Base-by-base conservation (phyloP, 176 grass and related monocot genomes). In the Aechmea fasciata region DNA sequence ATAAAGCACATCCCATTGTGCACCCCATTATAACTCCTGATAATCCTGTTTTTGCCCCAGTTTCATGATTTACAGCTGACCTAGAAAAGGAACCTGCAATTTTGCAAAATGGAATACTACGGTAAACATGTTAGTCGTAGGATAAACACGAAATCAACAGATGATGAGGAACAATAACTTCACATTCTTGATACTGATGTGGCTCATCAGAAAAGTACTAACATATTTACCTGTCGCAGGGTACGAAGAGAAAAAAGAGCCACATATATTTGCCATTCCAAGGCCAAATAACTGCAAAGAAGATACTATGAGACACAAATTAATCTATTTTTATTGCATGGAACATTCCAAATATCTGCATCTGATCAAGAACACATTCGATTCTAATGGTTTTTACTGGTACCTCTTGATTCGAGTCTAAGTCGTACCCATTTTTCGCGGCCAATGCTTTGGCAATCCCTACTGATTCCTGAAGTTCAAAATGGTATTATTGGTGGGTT, bases 61-160 rank as follows among this genome's bases (percentile, higher is more conserved):
- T 77, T 53, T 77, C 75, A 77, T 77, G 52, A 69, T 77, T 77
- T 25, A 77, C 75, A 69, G 75, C 75, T 69, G 75, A 77, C 48
- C 75, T 77, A 28, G 75, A 77, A 77, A 77, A 77, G 67, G 75
- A 77, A 11, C 75, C 75, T 77, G 51, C 66, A 77, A 41, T 41
- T 25, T 69, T 41, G 66, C 55, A 61, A 19, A 9, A 61, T 2
- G 55, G 3, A 61, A 61, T 20, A 33, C n/a, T 25, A 14, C 48
- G 25, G 1, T 22, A 61, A 41, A 61, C 55, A 61, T 61, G 15
- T 61, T 61, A 61, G 55, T 10, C 10, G 17, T 22, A 18, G 17
- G 7, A 5, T 19, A 61, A 61, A 22, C 55, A 22, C 22, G 55
- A 61, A 61, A 61, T 61, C 22, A 19, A 2, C 20, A 9, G 55